A percentile compares a stretch with the other conserved stretches of the same genome.
phyloP scores from a whole-genome alignment of 805 yeast species.

The Metschnikowia noctiluminum region DNA sequence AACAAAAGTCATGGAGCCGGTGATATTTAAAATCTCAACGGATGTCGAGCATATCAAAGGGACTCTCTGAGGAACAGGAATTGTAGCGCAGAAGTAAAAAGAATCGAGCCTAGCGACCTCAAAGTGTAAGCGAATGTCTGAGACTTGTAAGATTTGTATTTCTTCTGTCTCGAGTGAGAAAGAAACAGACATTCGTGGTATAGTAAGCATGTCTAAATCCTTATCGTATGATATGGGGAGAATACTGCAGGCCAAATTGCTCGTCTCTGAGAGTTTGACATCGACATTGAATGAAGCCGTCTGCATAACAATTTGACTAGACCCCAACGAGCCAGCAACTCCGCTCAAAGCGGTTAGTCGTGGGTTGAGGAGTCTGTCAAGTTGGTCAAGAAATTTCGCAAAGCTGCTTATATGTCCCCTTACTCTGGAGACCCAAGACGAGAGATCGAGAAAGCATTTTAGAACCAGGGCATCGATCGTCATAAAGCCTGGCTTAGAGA shows the following conservation, averaged over 20 bases:
- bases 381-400: constrained; percentile 1
- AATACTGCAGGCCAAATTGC: constrained; percentile 24
- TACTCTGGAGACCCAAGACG: constrained; percentile 23
- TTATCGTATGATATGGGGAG: constrained; percentile 47
- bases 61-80: constrained; percentile 1
- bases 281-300: constrained; percentile 35
- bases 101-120: constrained; percentile 24
- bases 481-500: constrained; percentile 40
- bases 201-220: constrained; percentile 25
- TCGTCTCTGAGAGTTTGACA: constrained; percentile 18
- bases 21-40: constrained; percentile 17
- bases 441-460: constrained; percentile 27
- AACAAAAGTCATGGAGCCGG: neutral
- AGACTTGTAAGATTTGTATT: constrained; percentile 19
- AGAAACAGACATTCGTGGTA: constrained; percentile 27
- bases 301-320: constrained; percentile 33
- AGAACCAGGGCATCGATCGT: constrained; percentile 22
- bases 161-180: constrained; percentile 3
- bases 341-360: neutral
- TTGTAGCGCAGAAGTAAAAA: constrained; percentile 4
- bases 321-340: neutral
- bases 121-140: constrained; percentile 25
- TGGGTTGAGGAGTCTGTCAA: constrained; percentile 2
- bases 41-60: neutral
- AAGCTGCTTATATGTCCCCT: constrained; percentile 9